Conservation (phyloP, 1,284 basidiomycete species). For the Exobasidium rhododendri region DNA sequence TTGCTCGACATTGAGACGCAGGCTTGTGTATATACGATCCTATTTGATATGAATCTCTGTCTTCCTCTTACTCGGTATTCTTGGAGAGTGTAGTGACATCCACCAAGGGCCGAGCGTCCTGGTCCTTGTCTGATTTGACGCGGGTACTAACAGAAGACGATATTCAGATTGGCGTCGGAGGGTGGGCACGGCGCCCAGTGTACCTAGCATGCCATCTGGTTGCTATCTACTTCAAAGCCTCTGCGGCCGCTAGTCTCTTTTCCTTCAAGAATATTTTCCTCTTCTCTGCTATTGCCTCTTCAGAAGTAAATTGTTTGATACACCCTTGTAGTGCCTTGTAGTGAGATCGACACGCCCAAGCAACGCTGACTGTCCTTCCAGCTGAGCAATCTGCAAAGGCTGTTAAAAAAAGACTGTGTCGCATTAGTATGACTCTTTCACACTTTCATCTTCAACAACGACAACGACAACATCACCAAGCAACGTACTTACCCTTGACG, state of each 20-base stretch:
- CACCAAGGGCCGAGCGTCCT: too few relatives aligned
- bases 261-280: constrained; percentile 1
- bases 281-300: constrained; percentile 8
- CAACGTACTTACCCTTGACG: constrained; percentile 65
- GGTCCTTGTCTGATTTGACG: too few relatives aligned
- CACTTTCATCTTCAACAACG: neutral
- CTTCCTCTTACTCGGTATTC: too few relatives aligned
- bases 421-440: neutral
- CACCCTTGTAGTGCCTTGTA: constrained; percentile 73
- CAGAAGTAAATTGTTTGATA: constrained; percentile 65
- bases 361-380: constrained; percentile 76
- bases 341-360: constrained; percentile 73
- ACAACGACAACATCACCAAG: neutral
- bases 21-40: too few relatives aligned
- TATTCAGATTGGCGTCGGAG: too few relatives aligned
- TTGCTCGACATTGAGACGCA: too few relatives aligned
- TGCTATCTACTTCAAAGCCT: too few relatives aligned
- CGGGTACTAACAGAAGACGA: too few relatives aligned
- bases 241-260: neutral
- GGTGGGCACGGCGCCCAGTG: too few relatives aligned
- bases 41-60: too few relatives aligned
- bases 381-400: constrained; percentile 78
- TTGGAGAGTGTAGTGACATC: too few relatives aligned
- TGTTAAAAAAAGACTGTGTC: constrained; percentile 51
- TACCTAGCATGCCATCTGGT: too few relatives aligned